A percentile compares a stretch with the other conserved stretches of the same genome.
These are phyloP conservation scores for Hypsizygus ulmarius DNA, from an alignment of 1,284 basidiomycete genomes.

Conservation along the genomic window DNA sequence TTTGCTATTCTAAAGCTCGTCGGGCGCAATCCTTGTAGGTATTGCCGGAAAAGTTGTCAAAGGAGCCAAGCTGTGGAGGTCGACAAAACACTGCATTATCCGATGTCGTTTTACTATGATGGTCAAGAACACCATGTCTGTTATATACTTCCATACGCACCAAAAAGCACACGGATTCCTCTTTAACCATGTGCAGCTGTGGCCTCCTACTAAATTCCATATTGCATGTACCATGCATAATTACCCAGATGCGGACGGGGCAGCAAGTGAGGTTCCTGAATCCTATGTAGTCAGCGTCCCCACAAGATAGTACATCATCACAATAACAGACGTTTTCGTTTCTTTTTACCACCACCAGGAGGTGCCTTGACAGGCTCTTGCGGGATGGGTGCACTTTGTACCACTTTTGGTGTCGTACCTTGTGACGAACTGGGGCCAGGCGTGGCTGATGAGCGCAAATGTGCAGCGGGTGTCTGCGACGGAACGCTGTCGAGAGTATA, in stretches of 20 bases:
- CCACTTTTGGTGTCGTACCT: conserved; percentile 41
- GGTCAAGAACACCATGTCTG: too few species aligned
- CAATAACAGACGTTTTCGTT: conserved; percentile 56
- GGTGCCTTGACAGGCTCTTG: conserved; percentile 49
- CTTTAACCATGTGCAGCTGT: too few species aligned
- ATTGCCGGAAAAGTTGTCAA: not conserved
- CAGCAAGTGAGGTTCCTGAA: conserved; percentile 33
- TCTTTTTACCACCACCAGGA: conserved; percentile 63
- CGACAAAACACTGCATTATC: too few species aligned
- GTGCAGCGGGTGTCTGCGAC: conserved; percentile 40
- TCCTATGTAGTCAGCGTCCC: conserved; percentile 11
- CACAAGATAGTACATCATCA: not conserved
- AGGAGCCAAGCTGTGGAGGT: not conserved
- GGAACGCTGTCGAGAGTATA: conserved; percentile 32
- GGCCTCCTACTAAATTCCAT: too few species aligned
- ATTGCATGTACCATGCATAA: too few species aligned
- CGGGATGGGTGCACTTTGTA: conserved; percentile 35
- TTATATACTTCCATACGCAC: too few species aligned
- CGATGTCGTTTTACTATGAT: too few species aligned
- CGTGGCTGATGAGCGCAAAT: conserved; percentile 49
- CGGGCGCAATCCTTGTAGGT: not conserved
- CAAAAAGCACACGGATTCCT: too few species aligned
- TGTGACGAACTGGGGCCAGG: conserved; percentile 49
- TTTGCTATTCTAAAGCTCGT: not conserved
- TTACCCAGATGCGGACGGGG: conserved; percentile 25